A percentile compares a stretch with the other conserved stretches of the same genome.
Evolutionary conservation across 192 early-diverging fungal species (phyloP).

Genomic region (Tieghemiomyces parasiticus): DNA sequence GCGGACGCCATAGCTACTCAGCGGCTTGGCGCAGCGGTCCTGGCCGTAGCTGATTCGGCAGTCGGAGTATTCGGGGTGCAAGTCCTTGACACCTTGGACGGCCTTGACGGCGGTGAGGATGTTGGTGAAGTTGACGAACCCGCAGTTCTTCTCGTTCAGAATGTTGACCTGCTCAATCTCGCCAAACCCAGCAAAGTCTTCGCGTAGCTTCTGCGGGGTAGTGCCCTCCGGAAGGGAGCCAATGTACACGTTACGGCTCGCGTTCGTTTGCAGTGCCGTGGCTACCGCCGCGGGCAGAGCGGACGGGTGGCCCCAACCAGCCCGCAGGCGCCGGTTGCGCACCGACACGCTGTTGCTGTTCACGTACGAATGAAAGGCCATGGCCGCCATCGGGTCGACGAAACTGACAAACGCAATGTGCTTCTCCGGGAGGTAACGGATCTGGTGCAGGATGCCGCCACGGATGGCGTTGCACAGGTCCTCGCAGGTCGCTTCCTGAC

Average conservation of each 20-base stretch:
- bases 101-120: constrained; percentile 60
- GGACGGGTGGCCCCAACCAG: constrained; percentile 68
- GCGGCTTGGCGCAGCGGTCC: constrained; percentile 73
- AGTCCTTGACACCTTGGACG: constrained; percentile 43
- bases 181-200: constrained; percentile 71
- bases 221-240: constrained; percentile 47
- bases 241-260: constrained; percentile 72
- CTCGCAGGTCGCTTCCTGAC: constrained; percentile 58
- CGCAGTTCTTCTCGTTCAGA: constrained; percentile 65
- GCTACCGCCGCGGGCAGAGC: constrained; percentile 34
- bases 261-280: constrained; percentile 38
- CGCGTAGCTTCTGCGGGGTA: constrained; percentile 48
- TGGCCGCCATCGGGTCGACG: constrained; percentile 52
- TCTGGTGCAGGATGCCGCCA: constrained; percentile 66
- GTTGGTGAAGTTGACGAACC: constrained; percentile 75
- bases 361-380: constrained; percentile 41
- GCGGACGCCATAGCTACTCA: no score
- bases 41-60: constrained; percentile 69
- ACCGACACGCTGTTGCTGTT: constrained; percentile 44
- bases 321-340: constrained; percentile 55
- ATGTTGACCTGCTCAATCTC: constrained; percentile 79
- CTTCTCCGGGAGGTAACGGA: constrained; percentile 58
- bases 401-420: constrained; percentile 78
- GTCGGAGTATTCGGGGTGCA: constrained; percentile 39
- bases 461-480: constrained; percentile 80